Evolutionary conservation across 2,329 filamentous ascomycete species (phyloP).

Genomic region (Neofusicoccum kwambonambiense): DNA sequence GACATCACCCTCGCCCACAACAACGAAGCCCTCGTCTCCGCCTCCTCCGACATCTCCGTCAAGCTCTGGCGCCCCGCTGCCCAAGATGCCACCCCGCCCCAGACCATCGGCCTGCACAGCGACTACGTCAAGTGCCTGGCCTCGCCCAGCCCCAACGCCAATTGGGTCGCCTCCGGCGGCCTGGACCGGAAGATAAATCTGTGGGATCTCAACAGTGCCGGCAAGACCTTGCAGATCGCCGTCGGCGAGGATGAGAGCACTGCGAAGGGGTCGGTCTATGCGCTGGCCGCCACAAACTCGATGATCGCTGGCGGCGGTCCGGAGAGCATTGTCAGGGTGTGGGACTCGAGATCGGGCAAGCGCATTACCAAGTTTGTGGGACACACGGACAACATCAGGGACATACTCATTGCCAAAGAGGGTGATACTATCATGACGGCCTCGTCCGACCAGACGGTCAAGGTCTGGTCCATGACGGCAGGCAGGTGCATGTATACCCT

Average conservation of each 20-base stretch:
- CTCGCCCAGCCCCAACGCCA: constrained; percentile 66
- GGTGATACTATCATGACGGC: constrained; percentile 91
- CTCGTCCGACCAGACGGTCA: constrained; percentile 94
- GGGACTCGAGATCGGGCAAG: constrained; percentile 86
- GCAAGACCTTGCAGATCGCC: constrained; percentile 84
- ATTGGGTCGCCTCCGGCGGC: constrained; percentile 92
- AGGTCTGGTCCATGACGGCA: constrained; percentile 94
- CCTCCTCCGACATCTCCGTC: constrained; percentile 90
- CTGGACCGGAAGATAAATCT: constrained; percentile 88
- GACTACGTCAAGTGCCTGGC: constrained; percentile 97
- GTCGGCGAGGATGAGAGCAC: constrained; percentile 71
- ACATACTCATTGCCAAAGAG: constrained; percentile 83
- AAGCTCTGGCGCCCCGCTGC: constrained; percentile 83
- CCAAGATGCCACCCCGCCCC: constrained; percentile 62
- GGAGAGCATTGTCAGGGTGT: constrained; percentile 87
- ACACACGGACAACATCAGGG: constrained; percentile 90
- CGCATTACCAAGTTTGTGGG: constrained; percentile 94
- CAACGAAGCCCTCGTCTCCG: constrained; percentile 78
- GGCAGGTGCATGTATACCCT: constrained; percentile 97
- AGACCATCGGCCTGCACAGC: constrained; percentile 85
- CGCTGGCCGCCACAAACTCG: constrained; percentile 74
- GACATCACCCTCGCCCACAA: constrained; percentile 79
- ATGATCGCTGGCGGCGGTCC: constrained; percentile 91
- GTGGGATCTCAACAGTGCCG: constrained; percentile 88
- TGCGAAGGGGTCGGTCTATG: constrained; percentile 94